Evolutionary conservation across 257 asterid genomes (phyloP), one percentile per base, ranked within the genome.

Genomic region (Rehmannia glutinosa): DNA sequence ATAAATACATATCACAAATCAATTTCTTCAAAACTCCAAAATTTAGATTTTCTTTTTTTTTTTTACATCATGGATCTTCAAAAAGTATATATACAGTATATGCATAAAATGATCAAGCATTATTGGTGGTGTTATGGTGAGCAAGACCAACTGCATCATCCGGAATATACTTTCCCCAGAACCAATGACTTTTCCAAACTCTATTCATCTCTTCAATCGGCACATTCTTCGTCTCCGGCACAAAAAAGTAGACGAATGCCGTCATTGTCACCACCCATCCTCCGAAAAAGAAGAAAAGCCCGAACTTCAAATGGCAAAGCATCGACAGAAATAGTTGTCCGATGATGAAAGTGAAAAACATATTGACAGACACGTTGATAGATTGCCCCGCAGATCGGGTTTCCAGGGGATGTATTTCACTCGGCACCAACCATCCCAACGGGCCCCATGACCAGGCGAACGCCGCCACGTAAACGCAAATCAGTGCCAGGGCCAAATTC

Each of bases 371-470:
- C 6, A 80, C 86, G 28, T 77, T 83, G 25, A 80, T 71, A 8
- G 80, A 72, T 52, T 81, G 89, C 20, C 86, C 87, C 0, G 82
- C 84, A 0, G 87, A 86, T 16, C 93, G 59, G 27, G 75, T 81
- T 52, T 86, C 93, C 65, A 86, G 1, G 0, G 93, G 89, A 15
- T 75, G 80, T 13, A 86, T 78, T 60, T 86, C 87, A 52, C 87
- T 83, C 0, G 93, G 93, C 0, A 86, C 93, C 56, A 81, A 19
- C 93, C 89, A 86, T 15, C 93, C 89, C 52, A 86, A 41, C 17
- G 93, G 93, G 0, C 93, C 89, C 93, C 93, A 86, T 5, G 87
- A 83, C 89, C 87, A 82, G 2, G 87, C 87, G 35, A 83, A 86
- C 0, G 84, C 93, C 3, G 87, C 79, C 28, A 86, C 93, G 10